Evolutionary conservation across 768 basidiomycete genomes (phyloP), one percentile per base, ranked within the genome.

Genomic region (Russula emetica): DNA sequence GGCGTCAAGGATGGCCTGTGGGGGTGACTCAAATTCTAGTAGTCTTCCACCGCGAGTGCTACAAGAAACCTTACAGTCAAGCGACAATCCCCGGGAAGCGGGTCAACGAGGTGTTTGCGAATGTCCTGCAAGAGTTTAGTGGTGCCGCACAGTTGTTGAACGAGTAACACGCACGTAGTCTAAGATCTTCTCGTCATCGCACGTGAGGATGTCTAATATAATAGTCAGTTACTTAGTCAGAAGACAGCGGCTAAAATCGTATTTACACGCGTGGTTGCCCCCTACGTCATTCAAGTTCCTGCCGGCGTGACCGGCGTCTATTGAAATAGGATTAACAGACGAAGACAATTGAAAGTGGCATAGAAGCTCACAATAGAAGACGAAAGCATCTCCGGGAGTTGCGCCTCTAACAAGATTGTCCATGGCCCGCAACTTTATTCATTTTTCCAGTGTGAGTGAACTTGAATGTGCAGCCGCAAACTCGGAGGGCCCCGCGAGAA

Each of bases 1-100:
- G 0, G 69, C 50, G 26, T 70, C 70, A 2, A 70, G 50, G 50
- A 69, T 65, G 6, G 69, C 70, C 69, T 70, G 24, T 5, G 8
- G n/a, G 22, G 5, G 3, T 13, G 8, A 13, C 1, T 36, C 16
- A 40, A 16, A 16, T 47, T 49, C 13, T 24, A 49, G 22, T 14
- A 20, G n/a, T 13, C 10, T 13, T 47, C 44, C 3, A 22, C 5
- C 18, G 5, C 45, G 9, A 26, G 13, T 9, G 8, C 30, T 10
- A 20, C n/a, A 10, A 24, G 32, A 24, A 20, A 16, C 10, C 61
- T 44, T 34, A 69, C 69, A 1, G 66, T 69, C 14, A 70, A 53
- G 47, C 62, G 64, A 14, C 56, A 45, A n/a, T 55, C 70, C n/a
- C 28, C 10, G 0, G 69, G 62, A 42, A 70, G 67, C 24, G 52